Base-by-base conservation (phyloP, 306 rosid species). In the Canavalia gladiata region DNA sequence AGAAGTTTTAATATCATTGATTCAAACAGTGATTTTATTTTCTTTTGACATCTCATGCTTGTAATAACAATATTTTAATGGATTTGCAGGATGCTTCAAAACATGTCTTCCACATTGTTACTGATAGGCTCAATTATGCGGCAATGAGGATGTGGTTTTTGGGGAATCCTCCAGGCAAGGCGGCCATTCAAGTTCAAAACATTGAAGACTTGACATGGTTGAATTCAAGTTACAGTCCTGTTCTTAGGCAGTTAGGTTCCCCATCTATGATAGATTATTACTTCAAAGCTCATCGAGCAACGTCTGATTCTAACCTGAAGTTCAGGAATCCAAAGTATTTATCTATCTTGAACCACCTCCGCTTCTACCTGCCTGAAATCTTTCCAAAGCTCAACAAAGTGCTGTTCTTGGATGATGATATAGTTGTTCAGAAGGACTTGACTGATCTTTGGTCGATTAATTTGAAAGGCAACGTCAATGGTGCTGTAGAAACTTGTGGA, bases 111-210 rank as follows among this genome's bases (percentile, higher is more conserved):
- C 99, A 95, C 88, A 78, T 95, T 75, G 95, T 95, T 55, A 95
- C 94, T 5, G 99, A 95, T 68, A 91, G 88, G 83, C 98, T 95
- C 87, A 93, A 95, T 70, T 92, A 90, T 78, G 99, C 98, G 2
- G 98, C 97, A 1, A 95, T 92, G 99, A 95, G 97, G 84, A 95
- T 95, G 98, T 95, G 99, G 99, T 95, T 95, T 87, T 84, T 91
- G 85, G 92, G 73, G 72, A 95, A 93, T 85, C 91, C 90, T 46
- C 98, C 97, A 0, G 99, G 98, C 82, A 79, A 83, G 75, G 97
- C 97, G 75, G 86, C 98, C 47, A 72, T 95, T 80, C 90, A 95
- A 85, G 94, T 95, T 79, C 93, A 93, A 84, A 95, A 90, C 80
- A 86, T 92, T 72, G 99, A 95, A 84, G 97, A 91, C 30, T 92